Base-by-base conservation (phyloP, 768 basidiomycete species). In the Pseudohyphozyma bogoriensis region DNA sequence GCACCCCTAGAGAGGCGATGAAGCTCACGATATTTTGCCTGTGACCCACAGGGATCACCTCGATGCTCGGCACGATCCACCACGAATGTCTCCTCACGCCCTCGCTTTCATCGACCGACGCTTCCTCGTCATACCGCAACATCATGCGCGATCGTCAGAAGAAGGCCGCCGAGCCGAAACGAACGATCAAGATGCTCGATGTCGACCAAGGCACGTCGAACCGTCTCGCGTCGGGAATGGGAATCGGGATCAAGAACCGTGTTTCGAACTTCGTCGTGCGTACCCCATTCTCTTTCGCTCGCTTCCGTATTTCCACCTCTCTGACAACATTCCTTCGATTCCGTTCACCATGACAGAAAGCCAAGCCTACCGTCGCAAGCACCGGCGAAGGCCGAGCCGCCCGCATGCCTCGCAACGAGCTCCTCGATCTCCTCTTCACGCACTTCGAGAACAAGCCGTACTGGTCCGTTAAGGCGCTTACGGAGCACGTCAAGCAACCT, bases 371-470 rank as follows among this genome's bases (percentile, higher is more conserved):
- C 33, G 35, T 3, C 35, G 33, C 45, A 39, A 15, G 18, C n/a
- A 26, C 40, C 32, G 6, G 26, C 16, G 39, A 52, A 24, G 18
- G 36, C 24, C n/a, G 18, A 28, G 74, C 85, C 87, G 67, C 86
- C 87, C 82, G 91, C 72, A 84, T 95, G 75, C 88, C 89, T 9
- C 80, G 85, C 56, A 86, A 89, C 75, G 86, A 92, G 70, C 80
- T 95, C 11, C 78, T 89, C 73, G 89, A 95, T 72, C 76, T 85
- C 56, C 78, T 95, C 44, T 92, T 92, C 74, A 67, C 75, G 3
- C 77, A 84, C 9, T 96, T 92, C 78, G 80, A 81, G 60, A 83
- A 89, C 62, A 80, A 80, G 46, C 80, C 84, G n/a, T 83, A 82
- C 53, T 96, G 90, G 90, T 78, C 81, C 59, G 83, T 90, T 72